Conservation (phyloP, 148 eudicot species). For the Rhododendron molle region DNA sequence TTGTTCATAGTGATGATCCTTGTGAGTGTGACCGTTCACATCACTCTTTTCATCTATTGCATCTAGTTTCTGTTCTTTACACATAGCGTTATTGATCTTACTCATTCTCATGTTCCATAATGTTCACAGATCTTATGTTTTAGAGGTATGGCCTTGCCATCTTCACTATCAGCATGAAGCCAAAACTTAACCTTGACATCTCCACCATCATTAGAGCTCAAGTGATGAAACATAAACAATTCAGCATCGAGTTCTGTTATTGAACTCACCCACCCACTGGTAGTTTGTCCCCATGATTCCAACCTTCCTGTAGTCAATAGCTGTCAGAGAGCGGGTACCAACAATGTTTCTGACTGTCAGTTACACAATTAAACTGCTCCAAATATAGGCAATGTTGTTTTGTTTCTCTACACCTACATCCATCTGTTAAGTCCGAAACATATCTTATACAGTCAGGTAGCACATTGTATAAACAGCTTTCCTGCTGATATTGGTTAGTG, state of each 20-base stretch:
- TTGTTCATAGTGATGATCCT: conserved; percentile 3
- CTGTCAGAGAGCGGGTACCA: neutral
- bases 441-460: neutral
- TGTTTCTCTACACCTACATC: neutral
- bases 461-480: neutral
- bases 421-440: neutral
- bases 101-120: neutral
- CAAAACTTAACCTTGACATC: neutral
- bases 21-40: neutral
- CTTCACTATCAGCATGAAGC: neutral
- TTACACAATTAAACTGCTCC: neutral
- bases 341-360: neutral
- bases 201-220: neutral
- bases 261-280: neutral
- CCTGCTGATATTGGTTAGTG: neutral
- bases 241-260: conserved; percentile 1
- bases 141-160: neutral
- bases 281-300: neutral
- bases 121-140: neutral
- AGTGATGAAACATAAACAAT: neutral
- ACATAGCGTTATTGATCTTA: neutral
- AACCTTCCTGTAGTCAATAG: neutral
- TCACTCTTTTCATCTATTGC: conserved; percentile 1
- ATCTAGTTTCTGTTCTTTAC: neutral
- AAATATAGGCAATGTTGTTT: neutral